Evolutionary conservation across 192 early-diverging fungal species (phyloP), one percentile per base, ranked within the genome.

Genomic region (Linnemannia schmuckeri): DNA sequence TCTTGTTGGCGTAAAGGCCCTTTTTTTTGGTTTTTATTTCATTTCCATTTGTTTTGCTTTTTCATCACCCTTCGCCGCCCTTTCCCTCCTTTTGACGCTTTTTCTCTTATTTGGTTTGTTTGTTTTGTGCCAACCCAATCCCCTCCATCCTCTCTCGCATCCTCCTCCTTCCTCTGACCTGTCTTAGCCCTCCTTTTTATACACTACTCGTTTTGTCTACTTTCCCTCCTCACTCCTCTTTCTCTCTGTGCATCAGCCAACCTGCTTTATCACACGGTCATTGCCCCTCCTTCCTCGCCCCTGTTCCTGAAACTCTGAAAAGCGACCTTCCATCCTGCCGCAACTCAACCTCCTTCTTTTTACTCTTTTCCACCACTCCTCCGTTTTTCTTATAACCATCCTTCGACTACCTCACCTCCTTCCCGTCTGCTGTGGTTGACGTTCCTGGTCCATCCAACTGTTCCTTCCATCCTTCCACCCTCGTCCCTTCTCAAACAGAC

Each of bases 241-340:
- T 20, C 71, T 42, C 41, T 71, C 22, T 27, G 24, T 27, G 27
- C 72, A 46, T 74, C 72, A 74, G 27, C 9, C 41, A 46, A 27
- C 72, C 72, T 74, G 44, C 35, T 42, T 71, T 38, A 71, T 41
- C 70, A 71, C 70, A 66, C 61, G 61, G 70, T 42, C 70, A 49
- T 46, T 24, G 5, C n/a, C 41, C 27, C 15, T 33, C 44, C 6
- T 17, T 6, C 72, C 22, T 33, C 10, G 1, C 72, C 72, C 72
- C 72, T 30, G 41, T 46, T 30, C 72, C 72, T 74, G 72, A 74
- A 74, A 24, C 1, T 18, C 13, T 46, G 71, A n/a, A 20, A 12
- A 6, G 12, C 20, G 70, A 33, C 70, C 40, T 10, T 71, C 71
- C 4, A 8, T 27, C 27, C 13, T 66, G 30, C 61, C 24, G 4